These are phyloP conservation scores for Cantharellus cinnabarinus DNA, from an alignment of 768 basidiomycete species.

Conservation along the genomic window DNA sequence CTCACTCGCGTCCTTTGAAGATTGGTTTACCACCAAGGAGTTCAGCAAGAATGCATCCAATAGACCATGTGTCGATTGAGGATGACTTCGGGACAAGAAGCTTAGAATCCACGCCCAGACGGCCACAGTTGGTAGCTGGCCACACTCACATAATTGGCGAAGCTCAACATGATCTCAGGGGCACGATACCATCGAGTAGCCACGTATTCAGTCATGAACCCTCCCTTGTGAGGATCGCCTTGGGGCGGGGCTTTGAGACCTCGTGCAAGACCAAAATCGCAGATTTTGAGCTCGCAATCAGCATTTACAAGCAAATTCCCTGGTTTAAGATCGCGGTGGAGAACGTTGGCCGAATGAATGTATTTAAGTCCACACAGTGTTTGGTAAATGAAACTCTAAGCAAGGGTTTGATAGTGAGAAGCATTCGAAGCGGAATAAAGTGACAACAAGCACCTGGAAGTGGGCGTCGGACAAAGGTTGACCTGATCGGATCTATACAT, in stretches of 20 bases:
- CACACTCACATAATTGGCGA: slow-evolving; percentile 67
- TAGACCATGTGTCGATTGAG: slow-evolving; percentile 89
- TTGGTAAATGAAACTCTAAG: slow-evolving; percentile 79
- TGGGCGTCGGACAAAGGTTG: slow-evolving; percentile 80
- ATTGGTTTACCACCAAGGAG: slow-evolving; percentile 84
- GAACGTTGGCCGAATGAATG: slow-evolving; percentile 93
- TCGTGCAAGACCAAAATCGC: slow-evolving; percentile 92
- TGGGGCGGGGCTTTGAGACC: slow-evolving; percentile 58
- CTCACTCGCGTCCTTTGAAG: slow-evolving; percentile 92
- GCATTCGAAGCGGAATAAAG: not conserved
- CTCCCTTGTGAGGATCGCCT: slow-evolving; percentile 31
- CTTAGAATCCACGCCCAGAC: not conserved
- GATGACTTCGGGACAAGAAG: slow-evolving; percentile 36
- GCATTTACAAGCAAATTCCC: slow-evolving; percentile 76
- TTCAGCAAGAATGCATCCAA: slow-evolving; percentile 90
- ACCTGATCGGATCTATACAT: slow-evolving; percentile 53
- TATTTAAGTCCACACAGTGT: slow-evolving; percentile 96
- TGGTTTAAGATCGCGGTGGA: slow-evolving; percentile 89
- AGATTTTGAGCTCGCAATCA: slow-evolving; percentile 96
- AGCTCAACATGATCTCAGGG: slow-evolving; percentile 97
- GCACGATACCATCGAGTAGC: slow-evolving; percentile 99
- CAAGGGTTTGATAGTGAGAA: not conserved
- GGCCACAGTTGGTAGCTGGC: not conserved
- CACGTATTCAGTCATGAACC: slow-evolving; percentile 99
- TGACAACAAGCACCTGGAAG: slow-evolving; percentile 33